Base-by-base conservation (phyloP, 768 basidiomycete species). In the Myochromella boudieri region DNA sequence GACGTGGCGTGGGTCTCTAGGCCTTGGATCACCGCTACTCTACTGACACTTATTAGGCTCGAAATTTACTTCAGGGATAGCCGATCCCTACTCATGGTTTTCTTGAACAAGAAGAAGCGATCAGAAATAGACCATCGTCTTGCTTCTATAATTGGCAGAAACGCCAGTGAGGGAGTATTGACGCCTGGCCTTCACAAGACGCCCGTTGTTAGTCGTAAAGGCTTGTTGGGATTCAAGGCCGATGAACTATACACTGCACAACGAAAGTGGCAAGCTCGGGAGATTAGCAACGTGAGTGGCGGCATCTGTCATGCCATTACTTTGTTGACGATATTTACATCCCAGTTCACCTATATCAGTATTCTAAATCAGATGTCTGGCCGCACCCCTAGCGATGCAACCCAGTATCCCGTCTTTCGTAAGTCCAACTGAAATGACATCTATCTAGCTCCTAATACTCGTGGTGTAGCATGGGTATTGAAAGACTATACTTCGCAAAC, bases 51-150 rank as follows among this genome's bases (percentile, higher is more conserved):
- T 12, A 27, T 28, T 7, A 94, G 91, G 0, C 71, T 97, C 12
- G 95, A 97, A 62, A 76, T 97, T 8, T 95, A 95, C 67, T 92
- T 97, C 74, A 86, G 83, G 56, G 95, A 97, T 57, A 92, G 91
- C 55, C 82, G 91, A 6, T 94, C 91, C 12, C 70, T 97, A 36
- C 71, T 97, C 17, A 74, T 91, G 24, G 87, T 94, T 2, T 95
- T 97, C 64, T 67, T 84, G 17, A 82, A 83, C 49, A 82, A 82
- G 58, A 69, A 77, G 51, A 79, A 80, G 39, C 76, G 90, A 37
- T 77, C 79, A 28, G 77, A 80, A 10, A 71, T 82, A 31, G 77
- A 82, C 36, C 72, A 78, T 25, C 72, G 76, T 21, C 67, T 90
- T 9, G 63, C 72, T 6, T 58, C 58, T 10, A 76, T 82, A 34